phyloP scores from a whole-genome alignment of 1,284 basidiomycete genomes.

The Trichosporon sp. region DNA sequence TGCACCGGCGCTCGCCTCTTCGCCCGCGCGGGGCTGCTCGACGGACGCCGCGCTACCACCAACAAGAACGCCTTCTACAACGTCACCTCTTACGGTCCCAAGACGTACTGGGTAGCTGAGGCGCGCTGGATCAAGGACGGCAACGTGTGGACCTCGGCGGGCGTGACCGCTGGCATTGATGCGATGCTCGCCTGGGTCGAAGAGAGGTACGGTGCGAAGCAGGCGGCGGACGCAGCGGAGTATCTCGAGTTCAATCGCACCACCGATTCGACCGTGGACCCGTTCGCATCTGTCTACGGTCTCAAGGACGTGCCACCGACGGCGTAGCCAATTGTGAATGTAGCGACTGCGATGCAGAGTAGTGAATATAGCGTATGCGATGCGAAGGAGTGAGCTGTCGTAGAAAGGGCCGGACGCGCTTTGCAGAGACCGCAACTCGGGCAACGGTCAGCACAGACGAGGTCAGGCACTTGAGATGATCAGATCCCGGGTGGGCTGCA shows the following conservation, averaged over 20 bases:
- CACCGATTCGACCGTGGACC: neutral
- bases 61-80: constrained; percentile 23
- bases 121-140: constrained; percentile 4
- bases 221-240: neutral
- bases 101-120: neutral
- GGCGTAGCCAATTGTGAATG: neutral
- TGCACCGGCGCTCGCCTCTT: constrained; percentile 26
- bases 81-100: neutral
- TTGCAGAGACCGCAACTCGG: too few species aligned
- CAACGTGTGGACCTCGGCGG: constrained; percentile 3
- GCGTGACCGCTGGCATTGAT: constrained; percentile 6
- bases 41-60: constrained; percentile 23
- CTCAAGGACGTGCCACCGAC: neutral
- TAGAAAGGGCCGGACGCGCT: too few species aligned
- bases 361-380: too few species aligned
- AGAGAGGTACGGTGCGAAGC: neutral
- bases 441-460: too few species aligned
- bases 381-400: too few species aligned
- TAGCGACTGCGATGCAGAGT: too few species aligned
- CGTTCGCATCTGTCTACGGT: neutral
- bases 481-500: too few species aligned
- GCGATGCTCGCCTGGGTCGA: neutral
- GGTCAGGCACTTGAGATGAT: too few species aligned
- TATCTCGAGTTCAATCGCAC: neutral
- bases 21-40: constrained; percentile 19